Percentiles rank a stretch among this genome's conserved stretches.
Conservation (phyloP, 1,284 basidiomycete genomes). For the Coriolopsis trogii region DNA sequence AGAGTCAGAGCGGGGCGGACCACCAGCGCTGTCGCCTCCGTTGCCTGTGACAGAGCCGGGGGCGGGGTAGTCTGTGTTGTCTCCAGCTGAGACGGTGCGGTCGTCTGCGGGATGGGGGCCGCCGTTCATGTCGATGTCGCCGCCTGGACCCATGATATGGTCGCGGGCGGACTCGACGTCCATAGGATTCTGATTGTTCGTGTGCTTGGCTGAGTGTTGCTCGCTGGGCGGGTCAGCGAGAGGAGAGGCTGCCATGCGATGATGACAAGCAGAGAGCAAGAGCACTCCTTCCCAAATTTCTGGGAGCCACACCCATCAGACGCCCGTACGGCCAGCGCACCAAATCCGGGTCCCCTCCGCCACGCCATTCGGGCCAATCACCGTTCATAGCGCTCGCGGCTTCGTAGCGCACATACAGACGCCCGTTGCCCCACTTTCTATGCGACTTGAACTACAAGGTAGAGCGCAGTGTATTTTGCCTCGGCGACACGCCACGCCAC, state of each 20-base stretch:
- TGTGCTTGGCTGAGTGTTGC: slow-evolving; percentile 32
- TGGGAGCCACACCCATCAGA: no score
- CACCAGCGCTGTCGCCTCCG: slow-evolving; percentile 16
- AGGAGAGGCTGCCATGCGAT: slow-evolving; percentile 54
- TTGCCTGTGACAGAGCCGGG: slow-evolving; percentile 28
- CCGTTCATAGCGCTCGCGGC: no score
- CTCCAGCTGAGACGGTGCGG: slow-evolving; percentile 40
- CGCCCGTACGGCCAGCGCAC: no score
- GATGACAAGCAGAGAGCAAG: slow-evolving; percentile 17
- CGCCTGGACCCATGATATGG: slow-evolving; percentile 49
- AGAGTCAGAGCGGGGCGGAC: slow-evolving; percentile 33
- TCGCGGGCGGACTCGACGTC: slow-evolving; percentile 50
- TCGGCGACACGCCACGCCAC: no score
- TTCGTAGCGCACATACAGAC: no score
- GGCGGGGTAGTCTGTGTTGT: slow-evolving; percentile 51
- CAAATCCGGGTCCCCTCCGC: no score
- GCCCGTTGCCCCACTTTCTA: no score
- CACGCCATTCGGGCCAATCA: no score
- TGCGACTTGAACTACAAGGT: no score
- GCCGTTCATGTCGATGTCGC: slow-evolving; percentile 49
- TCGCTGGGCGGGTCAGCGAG: slow-evolving; percentile 33
- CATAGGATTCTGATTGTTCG: slow-evolving; percentile 56
- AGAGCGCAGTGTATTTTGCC: no score
- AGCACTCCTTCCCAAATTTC: background rate
- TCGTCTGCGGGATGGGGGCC: slow-evolving; percentile 39